Evolutionary conservation across 164 flowering plant species (phyloP).

Genomic region (Berberis vulgaris): DNA sequence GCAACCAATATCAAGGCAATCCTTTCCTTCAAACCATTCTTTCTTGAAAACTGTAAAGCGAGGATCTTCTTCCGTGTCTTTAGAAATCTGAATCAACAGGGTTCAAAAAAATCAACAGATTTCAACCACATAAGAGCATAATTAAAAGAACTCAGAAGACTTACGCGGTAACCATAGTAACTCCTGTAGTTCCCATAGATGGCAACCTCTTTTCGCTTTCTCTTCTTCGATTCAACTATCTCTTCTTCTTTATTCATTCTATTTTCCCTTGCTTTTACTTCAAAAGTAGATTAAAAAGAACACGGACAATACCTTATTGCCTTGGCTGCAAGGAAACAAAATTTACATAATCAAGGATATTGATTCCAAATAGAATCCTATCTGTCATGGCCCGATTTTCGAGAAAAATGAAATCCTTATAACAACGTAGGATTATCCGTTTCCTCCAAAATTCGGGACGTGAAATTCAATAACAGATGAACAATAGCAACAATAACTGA

Average conservation of each 20-base stretch:
- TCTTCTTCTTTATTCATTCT: constrained; percentile 9
- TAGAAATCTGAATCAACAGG: constrained; percentile 33
- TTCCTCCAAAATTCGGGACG: no score
- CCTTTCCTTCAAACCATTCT: constrained; percentile 90
- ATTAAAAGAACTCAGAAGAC: neutral
- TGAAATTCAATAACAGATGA: no score
- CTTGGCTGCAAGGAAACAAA: no score
- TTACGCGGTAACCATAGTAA: constrained; percentile 86
- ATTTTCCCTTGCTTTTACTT: neutral
- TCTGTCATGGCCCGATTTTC: no score
- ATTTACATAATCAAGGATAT: no score
- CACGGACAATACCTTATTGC: no score
- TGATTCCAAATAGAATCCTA: no score
- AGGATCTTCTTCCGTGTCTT: constrained; percentile 63
- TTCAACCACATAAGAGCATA: neutral
- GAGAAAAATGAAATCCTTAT: no score
- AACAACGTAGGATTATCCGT: no score
- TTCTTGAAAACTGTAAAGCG: constrained; percentile 57
- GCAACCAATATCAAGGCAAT: constrained; percentile 95
- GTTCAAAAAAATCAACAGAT: neutral
- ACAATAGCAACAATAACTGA: no score
- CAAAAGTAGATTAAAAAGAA: no score
- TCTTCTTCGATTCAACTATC: constrained; percentile 19
- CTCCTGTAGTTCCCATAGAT: constrained; percentile 69
- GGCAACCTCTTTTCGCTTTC: constrained; percentile 51